A percentile compares a stretch with the other conserved stretches of the same genome.
Evolutionary conservation across 148 eudicot species (phyloP).

Genomic region (Euryodendron excelsum): DNA sequence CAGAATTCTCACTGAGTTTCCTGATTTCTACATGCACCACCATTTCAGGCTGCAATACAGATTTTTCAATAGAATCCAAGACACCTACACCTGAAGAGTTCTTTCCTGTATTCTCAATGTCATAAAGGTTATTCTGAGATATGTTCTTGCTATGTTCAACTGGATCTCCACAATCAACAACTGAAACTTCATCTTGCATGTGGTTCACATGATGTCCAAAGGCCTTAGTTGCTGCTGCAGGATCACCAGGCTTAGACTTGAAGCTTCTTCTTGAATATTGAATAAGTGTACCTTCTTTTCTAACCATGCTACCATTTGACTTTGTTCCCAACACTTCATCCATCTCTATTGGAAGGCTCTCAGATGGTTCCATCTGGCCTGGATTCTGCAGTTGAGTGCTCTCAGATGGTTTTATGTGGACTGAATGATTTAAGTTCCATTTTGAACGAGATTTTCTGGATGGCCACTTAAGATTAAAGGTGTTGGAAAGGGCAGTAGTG

Average conservation of each 20-base stretch:
- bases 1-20: constrained; percentile 11
- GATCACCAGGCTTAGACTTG: constrained; percentile 29
- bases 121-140: not conserved
- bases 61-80: constrained; percentile 4
- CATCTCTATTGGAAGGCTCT: constrained; percentile 12
- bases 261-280: constrained; percentile 76
- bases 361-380: constrained; percentile 19
- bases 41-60: too few relatives aligned
- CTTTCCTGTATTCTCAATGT: constrained; percentile 12
- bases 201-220: constrained; percentile 9
- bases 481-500: constrained; percentile 29
- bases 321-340: constrained; percentile 24
- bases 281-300: constrained; percentile 41
- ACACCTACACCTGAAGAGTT: constrained; percentile 13
- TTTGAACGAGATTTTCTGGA: constrained; percentile 59
- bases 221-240: constrained; percentile 5
- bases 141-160: constrained; percentile 6
- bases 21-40: too few relatives aligned
- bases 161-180: constrained; percentile 13
- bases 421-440: constrained; percentile 25
- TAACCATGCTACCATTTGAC: constrained; percentile 24
- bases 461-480: constrained; percentile 50
- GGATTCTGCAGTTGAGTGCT: constrained; percentile 7
- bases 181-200: constrained; percentile 8
- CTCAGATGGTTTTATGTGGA: constrained; percentile 26